A percentile compares a stretch with the other conserved stretches of the same genome.
Evolutionary conservation across 1,139 yeast species (phyloP).

Genomic region (Saccharomycopsis hybrid): DNA sequence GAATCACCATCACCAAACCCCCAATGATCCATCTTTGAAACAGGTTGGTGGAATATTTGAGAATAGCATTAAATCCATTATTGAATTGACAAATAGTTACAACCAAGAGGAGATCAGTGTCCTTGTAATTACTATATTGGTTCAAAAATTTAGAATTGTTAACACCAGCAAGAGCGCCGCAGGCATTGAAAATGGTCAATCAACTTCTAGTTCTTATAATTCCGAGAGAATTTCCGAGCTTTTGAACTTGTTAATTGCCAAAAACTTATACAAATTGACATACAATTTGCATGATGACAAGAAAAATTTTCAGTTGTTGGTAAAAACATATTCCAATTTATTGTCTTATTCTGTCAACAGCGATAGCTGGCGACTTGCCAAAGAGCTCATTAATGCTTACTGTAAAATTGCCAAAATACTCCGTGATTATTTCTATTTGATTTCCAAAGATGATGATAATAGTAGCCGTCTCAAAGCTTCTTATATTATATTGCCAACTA

Average conservation of each 20-base stretch:
- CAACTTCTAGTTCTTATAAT: conserved; percentile 18
- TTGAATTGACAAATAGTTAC: conserved; percentile 62
- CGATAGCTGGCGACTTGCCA: neutral
- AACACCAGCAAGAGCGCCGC: conserved; percentile 31
- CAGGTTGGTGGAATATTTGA: conserved; percentile 1
- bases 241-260: conserved; percentile 27
- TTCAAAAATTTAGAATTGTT: conserved; percentile 64
- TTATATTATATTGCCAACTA: neutral
- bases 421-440: conserved; percentile 15
- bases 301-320: conserved; percentile 11
- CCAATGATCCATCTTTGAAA: neutral
- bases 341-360: conserved; percentile 1
- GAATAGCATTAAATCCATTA: conserved; percentile 30
- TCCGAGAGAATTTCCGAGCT: conserved; percentile 26
- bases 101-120: conserved; percentile 74
- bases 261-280: conserved; percentile 13
- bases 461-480: neutral
- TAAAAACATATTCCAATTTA: conserved; percentile 10
- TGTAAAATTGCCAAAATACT: conserved; percentile 15
- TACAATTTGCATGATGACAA: conserved; percentile 6
- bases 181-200: conserved; percentile 20
- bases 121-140: conserved; percentile 71
- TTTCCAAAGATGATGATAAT: conserved; percentile 4
- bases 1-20: neutral
- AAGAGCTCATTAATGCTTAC: conserved; percentile 8